phyloP scores from a whole-genome alignment of 352 stramenopile species.

The Elongisporangium anandrum region DNA sequence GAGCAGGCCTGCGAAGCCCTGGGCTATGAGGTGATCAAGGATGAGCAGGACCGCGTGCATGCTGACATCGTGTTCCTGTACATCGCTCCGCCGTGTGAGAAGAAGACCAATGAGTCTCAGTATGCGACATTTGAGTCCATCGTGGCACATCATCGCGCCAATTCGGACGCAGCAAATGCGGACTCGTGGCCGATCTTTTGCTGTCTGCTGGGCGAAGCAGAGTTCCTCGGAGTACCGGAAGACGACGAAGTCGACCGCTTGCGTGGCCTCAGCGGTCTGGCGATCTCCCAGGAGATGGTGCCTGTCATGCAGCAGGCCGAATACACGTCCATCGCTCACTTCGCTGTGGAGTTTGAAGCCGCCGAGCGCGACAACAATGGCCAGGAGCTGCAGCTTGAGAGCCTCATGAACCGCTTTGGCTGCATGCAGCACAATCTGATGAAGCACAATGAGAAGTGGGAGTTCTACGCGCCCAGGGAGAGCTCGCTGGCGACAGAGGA shows the following conservation, averaged over 20 bases:
- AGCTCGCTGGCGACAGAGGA: constrained; percentile 36
- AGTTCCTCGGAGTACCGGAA: constrained; percentile 45
- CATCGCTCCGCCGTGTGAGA: constrained; percentile 44
- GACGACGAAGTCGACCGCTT: constrained; percentile 49
- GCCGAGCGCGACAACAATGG: constrained; percentile 16
- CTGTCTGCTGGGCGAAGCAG: constrained; percentile 60
- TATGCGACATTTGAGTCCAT: constrained; percentile 43
- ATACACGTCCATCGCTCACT: constrained; percentile 58
- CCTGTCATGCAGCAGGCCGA: constrained; percentile 33
- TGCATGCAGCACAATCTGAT: constrained; percentile 77
- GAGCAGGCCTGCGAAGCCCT: constrained; percentile 38
- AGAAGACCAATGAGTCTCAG: constrained; percentile 22
- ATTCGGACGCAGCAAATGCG: constrained; percentile 4
- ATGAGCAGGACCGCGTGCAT: constrained; percentile 6
- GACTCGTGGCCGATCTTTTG: constrained; percentile 56
- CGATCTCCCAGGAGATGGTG: constrained; percentile 67
- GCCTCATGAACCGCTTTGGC: constrained; percentile 70
- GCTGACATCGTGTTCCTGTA: constrained; percentile 64
- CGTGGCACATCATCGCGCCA: constrained; percentile 15
- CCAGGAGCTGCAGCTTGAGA: constrained; percentile 27
- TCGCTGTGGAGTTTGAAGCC: constrained; percentile 70
- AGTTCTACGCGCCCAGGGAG: constrained; percentile 48
- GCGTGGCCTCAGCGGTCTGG: constrained; percentile 72
- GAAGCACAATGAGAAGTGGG: constrained; percentile 81
- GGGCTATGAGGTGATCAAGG: constrained; percentile 32